Evolutionary conservation across 1,139 yeast genomes (phyloP).

Genomic region (Saccharomyces hybrid): DNA sequence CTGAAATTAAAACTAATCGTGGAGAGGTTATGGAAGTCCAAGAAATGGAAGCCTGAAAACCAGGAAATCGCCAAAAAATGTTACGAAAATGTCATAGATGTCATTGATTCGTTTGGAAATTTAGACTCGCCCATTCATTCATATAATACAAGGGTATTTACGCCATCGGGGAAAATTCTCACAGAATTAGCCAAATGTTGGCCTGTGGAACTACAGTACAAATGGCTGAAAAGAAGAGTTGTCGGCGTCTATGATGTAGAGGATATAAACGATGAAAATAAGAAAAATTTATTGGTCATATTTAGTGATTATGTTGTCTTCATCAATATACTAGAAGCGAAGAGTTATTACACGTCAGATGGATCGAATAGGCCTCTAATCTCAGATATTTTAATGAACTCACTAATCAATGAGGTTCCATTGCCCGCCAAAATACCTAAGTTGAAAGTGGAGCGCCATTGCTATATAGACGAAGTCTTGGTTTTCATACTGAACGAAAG

Average conservation of each 20-base stretch:
- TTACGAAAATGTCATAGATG: constrained; percentile 49
- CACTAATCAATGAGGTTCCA: constrained; percentile 79
- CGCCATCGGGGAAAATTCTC: constrained; percentile 84
- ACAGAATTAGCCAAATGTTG: constrained; percentile 78
- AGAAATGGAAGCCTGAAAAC: constrained; percentile 28
- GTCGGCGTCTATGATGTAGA: constrained; percentile 67
- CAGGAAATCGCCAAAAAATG: constrained; percentile 37
- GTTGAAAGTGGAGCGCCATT: constrained; percentile 64
- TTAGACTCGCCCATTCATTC: too few relatives aligned
- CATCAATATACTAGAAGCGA: constrained; percentile 39
- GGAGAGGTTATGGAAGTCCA: constrained; percentile 44
- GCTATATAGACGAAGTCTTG: constrained; percentile 49
- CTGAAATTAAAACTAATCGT: constrained; percentile 63
- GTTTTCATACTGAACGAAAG: constrained; percentile 40
- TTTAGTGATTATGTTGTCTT: constrained; percentile 76
- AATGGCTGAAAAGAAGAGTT: constrained; percentile 81
- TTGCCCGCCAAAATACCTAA: constrained; percentile 57
- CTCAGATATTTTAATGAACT: constrained; percentile 82
- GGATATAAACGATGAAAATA: constrained; percentile 33
- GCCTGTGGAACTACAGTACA: constrained; percentile 83
- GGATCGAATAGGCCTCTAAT: constrained; percentile 50
- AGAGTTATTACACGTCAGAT: constrained; percentile 20
- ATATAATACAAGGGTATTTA: constrained; percentile 64
- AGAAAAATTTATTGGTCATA: constrained; percentile 51
- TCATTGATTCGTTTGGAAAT: constrained; percentile 77